These are phyloP conservation scores for Citrus reticulata DNA, from an alignment of 345 rosid genomes.

Conservation along the genomic window DNA sequence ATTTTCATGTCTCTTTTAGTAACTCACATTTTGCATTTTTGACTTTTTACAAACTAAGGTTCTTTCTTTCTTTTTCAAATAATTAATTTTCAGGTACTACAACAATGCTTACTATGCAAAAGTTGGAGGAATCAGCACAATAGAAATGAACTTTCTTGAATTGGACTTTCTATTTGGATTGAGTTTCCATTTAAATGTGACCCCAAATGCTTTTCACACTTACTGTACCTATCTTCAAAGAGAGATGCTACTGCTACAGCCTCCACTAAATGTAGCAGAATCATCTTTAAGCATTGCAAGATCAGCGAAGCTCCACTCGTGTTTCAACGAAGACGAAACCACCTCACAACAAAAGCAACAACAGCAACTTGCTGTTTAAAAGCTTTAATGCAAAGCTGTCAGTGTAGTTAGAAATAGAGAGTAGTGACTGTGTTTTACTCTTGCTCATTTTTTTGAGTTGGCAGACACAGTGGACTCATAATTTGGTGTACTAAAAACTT, in stretches of 20 bases:
- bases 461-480: slow-evolving; percentile 4
- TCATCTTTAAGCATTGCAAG: slow-evolving; percentile 27
- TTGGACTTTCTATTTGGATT: slow-evolving; percentile 81
- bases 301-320: slow-evolving; percentile 32
- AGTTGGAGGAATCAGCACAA: slow-evolving; percentile 87
- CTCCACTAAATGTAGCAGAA: slow-evolving; percentile 25
- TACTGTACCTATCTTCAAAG: slow-evolving; percentile 65
- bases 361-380: slow-evolving; percentile 57
- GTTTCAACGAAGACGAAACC: slow-evolving; percentile 66
- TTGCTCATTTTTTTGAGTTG: slow-evolving; percentile 3
- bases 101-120: slow-evolving; percentile 92
- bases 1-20: background rate
- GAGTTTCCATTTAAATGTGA: slow-evolving; percentile 75
- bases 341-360: slow-evolving; percentile 59
- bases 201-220: slow-evolving; percentile 68
- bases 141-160: slow-evolving; percentile 82
- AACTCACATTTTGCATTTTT: background rate
- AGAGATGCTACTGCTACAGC: slow-evolving; percentile 59
- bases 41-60: background rate
- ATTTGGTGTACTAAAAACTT: slow-evolving; percentile 10
- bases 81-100: slow-evolving; percentile 45
- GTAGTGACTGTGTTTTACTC: slow-evolving; percentile 10
- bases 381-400: background rate
- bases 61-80: background rate
- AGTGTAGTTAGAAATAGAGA: slow-evolving; percentile 29